Base-by-base conservation (phyloP, 176 grass and related monocot genomes). In the Puccinellia tenuiflora region DNA sequence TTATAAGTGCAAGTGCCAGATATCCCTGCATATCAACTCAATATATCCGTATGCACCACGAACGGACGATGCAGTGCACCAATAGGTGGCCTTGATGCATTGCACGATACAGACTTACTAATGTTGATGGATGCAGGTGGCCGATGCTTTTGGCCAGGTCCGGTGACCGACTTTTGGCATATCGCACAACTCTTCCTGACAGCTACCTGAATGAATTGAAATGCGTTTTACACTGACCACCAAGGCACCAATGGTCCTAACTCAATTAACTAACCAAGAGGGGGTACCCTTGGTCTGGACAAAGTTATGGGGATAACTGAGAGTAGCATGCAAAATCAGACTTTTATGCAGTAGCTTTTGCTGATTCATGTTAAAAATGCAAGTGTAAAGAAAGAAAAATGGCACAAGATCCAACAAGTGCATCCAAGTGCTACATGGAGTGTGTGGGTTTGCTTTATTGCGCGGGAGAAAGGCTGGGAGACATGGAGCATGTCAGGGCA, bases 391-490 rank as follows among this genome's bases (percentile, higher is more conserved):
- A 42, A 11, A 74, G 76, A 54, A 3, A 25, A 1, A 68, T 16
- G 47, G 48, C 88, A 75, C 88, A 68, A 90, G 88, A 86, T 90
- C 88, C 84, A 90, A 90, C 84, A 87, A 80, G 46, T 87, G 84
- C 79, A 83, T 84, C 88, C 88, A 82, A 86, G 75, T 79, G 84
- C 80, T 68, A 76, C 73, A 65, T 77, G 47, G 47, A 76, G 73
- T 42, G 18, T 83, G 79, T 43, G 84, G 56, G 71, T 74, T 87
- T 68, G 68, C 88, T 90, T 90, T 90, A 79, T 87, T n/a, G 84
- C 57, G 84, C 67, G 80, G 68, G 80, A 66, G 47, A 84, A 87
- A 90, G 84, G 75, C 84, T 87, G 31, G 75, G 59, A 33, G 84
- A 84, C 78, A 90, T 80, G 84, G 80, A 90, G 88, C 88, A 87